Percentiles rank a stretch among this genome's conserved stretches.
Conservation (phyloP, 768 basidiomycete species). For the Rhodotorula graminis region DNA sequence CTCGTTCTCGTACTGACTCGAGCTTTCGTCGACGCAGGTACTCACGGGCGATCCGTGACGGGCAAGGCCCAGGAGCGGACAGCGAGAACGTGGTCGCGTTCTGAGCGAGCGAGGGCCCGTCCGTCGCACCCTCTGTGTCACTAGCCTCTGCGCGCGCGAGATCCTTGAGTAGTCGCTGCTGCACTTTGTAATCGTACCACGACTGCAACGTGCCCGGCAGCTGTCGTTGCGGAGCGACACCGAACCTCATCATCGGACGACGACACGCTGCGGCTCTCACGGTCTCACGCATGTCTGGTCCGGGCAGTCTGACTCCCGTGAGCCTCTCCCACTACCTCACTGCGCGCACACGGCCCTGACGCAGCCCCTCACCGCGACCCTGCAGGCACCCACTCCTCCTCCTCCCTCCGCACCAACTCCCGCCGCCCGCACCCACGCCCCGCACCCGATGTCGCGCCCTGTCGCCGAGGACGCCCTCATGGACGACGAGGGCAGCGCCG, state of each 20-base stretch:
- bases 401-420: background rate
- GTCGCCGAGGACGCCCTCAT: background rate
- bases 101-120: background rate
- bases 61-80: slow-evolving; percentile 19
- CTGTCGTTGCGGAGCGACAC: too few relatives aligned
- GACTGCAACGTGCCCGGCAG: too few relatives aligned
- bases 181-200: too few relatives aligned
- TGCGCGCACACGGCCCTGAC: background rate
- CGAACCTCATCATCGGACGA: too few relatives aligned
- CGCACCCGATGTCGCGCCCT: background rate
- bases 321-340: background rate
- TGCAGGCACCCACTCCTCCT: background rate
- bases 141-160: too few relatives aligned
- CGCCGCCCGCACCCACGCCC: background rate
- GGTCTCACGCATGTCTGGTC: background rate
- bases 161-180: too few relatives aligned
- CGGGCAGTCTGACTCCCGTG: slow-evolving; percentile 5
- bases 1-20: background rate
- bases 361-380: too few relatives aligned
- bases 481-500: slow-evolving; percentile 4
- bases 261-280: too few relatives aligned
- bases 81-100: slow-evolving; percentile 9
- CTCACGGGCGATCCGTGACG: slow-evolving; percentile 21
- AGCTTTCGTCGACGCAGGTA: slow-evolving; percentile 2
- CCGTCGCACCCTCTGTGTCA: too few relatives aligned